Base-by-base conservation (phyloP, 768 basidiomycete genomes). In the Hygrocybe coccinea region DNA sequence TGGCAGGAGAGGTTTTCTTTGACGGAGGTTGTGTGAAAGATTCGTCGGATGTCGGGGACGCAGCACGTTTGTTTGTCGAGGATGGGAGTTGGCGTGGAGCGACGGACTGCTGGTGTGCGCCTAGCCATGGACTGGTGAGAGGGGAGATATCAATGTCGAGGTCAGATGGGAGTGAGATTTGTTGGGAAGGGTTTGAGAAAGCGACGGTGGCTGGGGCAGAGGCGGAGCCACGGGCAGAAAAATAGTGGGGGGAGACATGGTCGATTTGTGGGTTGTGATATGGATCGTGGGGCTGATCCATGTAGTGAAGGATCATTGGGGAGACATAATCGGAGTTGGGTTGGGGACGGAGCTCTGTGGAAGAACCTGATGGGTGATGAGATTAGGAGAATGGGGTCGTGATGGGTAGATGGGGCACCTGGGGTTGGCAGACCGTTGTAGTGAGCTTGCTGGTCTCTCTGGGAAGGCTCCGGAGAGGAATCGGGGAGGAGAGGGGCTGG, bases 91-190 rank as follows among this genome's bases (percentile, higher is more conserved):
- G 66, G 53, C 6, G 60, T 25, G 24, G 63, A 49, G 22, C 55
- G 50, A 25, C 56, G 37, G 59, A 33, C 47, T 74, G 72, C 22
- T 77, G 76, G 50, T 80, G 76, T 4, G 87, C 79, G 3, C 83
- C 86, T 0, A 91, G 76, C 87, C 89, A 90, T 1, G 89, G 89
- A 60, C 88, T 90, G 0, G 87, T 87, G 19, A 91, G 72, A 0
- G 89, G 89, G 1, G 87, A 89, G 47, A 91, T 82, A 57, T 91
- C 86, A 56, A 85, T 77, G 56, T 86, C 87, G 24, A 87, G 68
- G 54, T 87, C 83, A 19, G 74, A 69, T 0, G 78, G 74, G 15
- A 77, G 76, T 2, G 76, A 70, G 11, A 77, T 67, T 1, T 71
- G 64, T 58, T 60, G 37, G 66, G 65, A 36, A 70, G 73, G 59